Base-by-base conservation (phyloP, 345 rosid genomes). In the Corchorus capsularis region DNA sequence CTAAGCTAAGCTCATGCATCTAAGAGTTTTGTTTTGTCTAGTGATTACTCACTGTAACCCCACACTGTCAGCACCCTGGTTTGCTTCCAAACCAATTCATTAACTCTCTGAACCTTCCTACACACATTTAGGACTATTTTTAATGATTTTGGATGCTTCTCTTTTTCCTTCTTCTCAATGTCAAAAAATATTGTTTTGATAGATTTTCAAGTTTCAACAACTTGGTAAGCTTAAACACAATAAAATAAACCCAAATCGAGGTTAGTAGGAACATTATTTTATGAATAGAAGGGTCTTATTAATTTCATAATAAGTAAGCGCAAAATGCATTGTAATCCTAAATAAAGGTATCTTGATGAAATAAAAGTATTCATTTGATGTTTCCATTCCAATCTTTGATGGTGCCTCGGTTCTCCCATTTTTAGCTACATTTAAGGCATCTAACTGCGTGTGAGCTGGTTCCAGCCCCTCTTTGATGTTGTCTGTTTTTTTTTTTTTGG, bases 231-330 rank as follows among this genome's bases (percentile, higher is more conserved):
- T 77, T 75, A 54, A 63, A 46, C 16, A 22, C 39, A 71, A 46
- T 72, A 60, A 52, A 81, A 71, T 69, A 82, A 56, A 20, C 32
- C 37, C 47, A 78, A 78, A 77, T 80, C 82, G 82, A 83, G 84
- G 79, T 55, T 41, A 8, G 2, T 14, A 69, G 14, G 32, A 11
- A 9, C 76, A 78, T 69, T 88, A 77, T 80, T 84, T 83, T 80
- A 80, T 79, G 45, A 73, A 72, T 86, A 79, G 94, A 89, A 94
- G 89, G 80, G 83, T 89, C 93, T 81, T 84, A 83, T 90, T 86
- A 81, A 86, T 88, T 88, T 87, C 92, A 82, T 76, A 83, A 74
- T 75, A 78, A 37, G 35, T 63, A 60, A 72, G 56, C 7, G 27
- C 34, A 61, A 43, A 78, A 75, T 69, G 76, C 82, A 77, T 87